Evolutionary conservation across 2,329 filamentous ascomycete genomes (phyloP).

Genomic region (Coleophoma cylindrospora): DNA sequence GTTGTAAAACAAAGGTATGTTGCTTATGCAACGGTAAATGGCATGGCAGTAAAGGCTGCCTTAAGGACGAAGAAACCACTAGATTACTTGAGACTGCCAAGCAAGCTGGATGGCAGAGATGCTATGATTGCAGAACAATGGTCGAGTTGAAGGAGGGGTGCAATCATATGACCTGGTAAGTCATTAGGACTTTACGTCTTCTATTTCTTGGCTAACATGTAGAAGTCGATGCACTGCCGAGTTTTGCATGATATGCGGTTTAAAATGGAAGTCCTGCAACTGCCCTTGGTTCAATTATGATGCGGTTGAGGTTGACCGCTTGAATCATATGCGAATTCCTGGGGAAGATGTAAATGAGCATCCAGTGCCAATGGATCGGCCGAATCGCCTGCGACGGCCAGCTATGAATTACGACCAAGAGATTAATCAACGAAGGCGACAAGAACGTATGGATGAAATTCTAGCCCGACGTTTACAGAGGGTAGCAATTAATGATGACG

Average conservation of each 20-base stretch:
- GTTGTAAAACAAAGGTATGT: constrained; percentile 73
- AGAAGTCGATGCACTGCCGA: constrained; percentile 70
- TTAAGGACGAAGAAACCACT: constrained; percentile 62
- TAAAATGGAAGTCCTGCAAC: constrained; percentile 77
- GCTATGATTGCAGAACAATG: constrained; percentile 66
- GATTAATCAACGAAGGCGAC: constrained; percentile 29
- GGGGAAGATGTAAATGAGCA: constrained; percentile 23
- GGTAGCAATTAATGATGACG: constrained; percentile 28
- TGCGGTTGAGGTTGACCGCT: constrained; percentile 44
- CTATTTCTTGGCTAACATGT: constrained; percentile 6
- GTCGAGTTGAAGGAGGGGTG: constrained; percentile 79
- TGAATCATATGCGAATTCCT: constrained; percentile 48
- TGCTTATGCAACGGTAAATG: constrained; percentile 67
- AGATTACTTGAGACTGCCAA: constrained; percentile 60
- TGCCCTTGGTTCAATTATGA: constrained; percentile 76
- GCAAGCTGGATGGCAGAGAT: constrained; percentile 68
- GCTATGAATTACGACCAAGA: constrained; percentile 29
- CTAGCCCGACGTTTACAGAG: constrained; percentile 46
- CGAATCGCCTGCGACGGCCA: constrained; percentile 27
- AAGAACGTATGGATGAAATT: constrained; percentile 41
- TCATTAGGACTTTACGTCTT: constrained; percentile 9
- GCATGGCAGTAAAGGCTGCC: constrained; percentile 67
- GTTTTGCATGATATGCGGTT: constrained; percentile 83
- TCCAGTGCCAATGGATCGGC: constrained; percentile 22
- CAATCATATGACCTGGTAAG: constrained; percentile 84